Evolutionary conservation across 1,284 basidiomycete species (phyloP).

Genomic region (Tetrapyrgos nigripes): DNA sequence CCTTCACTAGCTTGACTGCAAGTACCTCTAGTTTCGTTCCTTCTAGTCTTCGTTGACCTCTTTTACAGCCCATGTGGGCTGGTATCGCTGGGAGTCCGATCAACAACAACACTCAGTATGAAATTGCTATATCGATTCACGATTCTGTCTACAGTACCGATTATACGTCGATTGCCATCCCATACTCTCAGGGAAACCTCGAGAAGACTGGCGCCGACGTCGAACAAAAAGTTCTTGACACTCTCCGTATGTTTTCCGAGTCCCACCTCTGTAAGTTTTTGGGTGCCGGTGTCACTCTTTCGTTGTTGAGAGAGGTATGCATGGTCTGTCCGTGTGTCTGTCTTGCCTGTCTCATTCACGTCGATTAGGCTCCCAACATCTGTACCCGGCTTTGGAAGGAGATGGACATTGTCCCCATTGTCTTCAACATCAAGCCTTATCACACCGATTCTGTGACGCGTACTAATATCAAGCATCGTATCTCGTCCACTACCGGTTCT

Average conservation of each 20-base stretch:
- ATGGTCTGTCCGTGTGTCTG: conserved; percentile 7
- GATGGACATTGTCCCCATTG: conserved; percentile 78
- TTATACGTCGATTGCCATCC: conserved; percentile 61
- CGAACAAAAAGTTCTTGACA: conserved; percentile 64
- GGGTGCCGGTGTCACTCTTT: conserved; percentile 56
- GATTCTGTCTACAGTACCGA: conserved; percentile 85
- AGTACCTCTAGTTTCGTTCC: conserved; percentile 34
- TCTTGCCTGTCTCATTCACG: conserved; percentile 17
- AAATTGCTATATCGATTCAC: conserved; percentile 78
- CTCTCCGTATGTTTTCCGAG: conserved; percentile 69
- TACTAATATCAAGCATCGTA: conserved; percentile 78
- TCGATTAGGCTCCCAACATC: conserved; percentile 67
- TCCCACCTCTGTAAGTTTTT: conserved; percentile 86
- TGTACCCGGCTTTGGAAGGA: conserved; percentile 82
- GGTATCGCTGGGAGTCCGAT: conserved; percentile 69
- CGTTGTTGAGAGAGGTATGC: conserved; percentile 48
- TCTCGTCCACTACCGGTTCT: conserved; percentile 77
- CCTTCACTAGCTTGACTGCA: conserved; percentile 71
- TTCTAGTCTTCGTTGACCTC: conserved; percentile 23
- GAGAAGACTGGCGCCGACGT: conserved; percentile 62
- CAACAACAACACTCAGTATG: conserved; percentile 63
- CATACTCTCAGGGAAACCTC: conserved; percentile 53
- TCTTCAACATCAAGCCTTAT: conserved; percentile 84
- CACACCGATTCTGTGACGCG: conserved; percentile 78
- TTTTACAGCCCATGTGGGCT: conserved; percentile 80